Base-by-base conservation (phyloP, 2,329 filamentous ascomycete genomes). In the Arthrinium phaeospermum region DNA sequence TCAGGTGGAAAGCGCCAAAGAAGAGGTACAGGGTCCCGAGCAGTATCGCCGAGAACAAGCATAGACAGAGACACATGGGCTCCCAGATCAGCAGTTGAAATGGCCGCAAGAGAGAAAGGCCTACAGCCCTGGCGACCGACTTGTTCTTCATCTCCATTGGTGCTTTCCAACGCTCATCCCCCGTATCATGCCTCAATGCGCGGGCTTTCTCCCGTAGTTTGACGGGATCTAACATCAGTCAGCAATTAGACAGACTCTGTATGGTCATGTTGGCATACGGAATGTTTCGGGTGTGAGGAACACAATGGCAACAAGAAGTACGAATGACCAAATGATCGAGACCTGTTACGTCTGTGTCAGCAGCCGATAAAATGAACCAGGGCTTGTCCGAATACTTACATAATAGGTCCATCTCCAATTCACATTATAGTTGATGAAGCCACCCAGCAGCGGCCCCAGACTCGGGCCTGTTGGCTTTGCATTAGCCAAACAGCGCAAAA, bases 11-110 rank as follows among this genome's bases (percentile, higher is more conserved):
- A 0, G 95, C 94, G 27, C 94, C 94, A 80, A 97, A 97, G 85
- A 97, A 97, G 51, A 98, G 89, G 80, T 98, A 98, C 2, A 98
- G 84, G 64, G 97, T 92, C 6, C 95, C 95, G 10, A 98, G 86
- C n/a, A 98, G 85, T 71, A 98, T 90, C 51, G 94, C 94, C 0
- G 93, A 94, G 77, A 95, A 93, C 30, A 96, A 83, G 81, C 94
- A 96, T 37, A 98, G 90, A 76, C 91, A 91, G 72, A 96, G 85
- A 73, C 92, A 93, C 94, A 98, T 98, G 75, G 93, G 94, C 84
- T 97, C 94, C 71, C 93, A 88, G 69, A 92, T 81, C 71, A 98
- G 87, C 7, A 98, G 88, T 82, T 96, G 90, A 79, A 96, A 93
- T 7, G 94, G 94, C n/a, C 91, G 87, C 70, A 89, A 82, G 46